These are phyloP conservation scores for Westerdykella sp. DNA, from an alignment of 2,329 filamentous ascomycete genomes.

Conservation along the genomic window DNA sequence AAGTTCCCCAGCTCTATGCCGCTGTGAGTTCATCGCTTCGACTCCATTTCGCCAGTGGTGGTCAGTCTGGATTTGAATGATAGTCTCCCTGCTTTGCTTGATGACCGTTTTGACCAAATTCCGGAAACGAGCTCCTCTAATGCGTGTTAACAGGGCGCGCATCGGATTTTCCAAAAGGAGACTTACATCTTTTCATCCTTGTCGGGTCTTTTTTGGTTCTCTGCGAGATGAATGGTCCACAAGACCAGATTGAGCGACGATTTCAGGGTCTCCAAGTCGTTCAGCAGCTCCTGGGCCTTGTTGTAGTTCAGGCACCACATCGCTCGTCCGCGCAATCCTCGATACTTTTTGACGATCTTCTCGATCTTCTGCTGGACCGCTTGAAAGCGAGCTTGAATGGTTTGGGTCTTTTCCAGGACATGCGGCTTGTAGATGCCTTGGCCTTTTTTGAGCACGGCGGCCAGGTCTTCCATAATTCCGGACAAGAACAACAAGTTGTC, in stretches of 20 bases:
- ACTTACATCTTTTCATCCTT: no score
- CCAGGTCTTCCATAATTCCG: conserved; percentile 1
- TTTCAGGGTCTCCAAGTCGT: conserved; percentile 2
- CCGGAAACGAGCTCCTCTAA: no score
- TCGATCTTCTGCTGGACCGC: conserved; percentile 1
- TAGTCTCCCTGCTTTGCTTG: no score
- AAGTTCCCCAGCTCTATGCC: no score
- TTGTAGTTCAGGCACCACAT: conserved; percentile 2
- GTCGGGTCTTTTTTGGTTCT: no score
- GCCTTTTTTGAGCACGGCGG: conserved; percentile 1
- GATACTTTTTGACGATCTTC: conserved; percentile 1
- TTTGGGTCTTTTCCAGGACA: conserved; percentile 1
- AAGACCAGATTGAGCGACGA: conserved; percentile 1
- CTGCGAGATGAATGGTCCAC: neutral
- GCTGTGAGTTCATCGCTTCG: no score
- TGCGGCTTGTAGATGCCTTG: conserved; percentile 1
- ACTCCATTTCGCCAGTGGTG: no score
- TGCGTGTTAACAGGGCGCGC: no score
- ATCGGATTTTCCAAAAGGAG: no score
- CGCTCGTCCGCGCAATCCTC: neutral
- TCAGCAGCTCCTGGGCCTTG: conserved; percentile 1
- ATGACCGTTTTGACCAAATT: no score
- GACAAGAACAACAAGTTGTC: conserved; percentile 2
- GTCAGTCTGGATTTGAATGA: no score
- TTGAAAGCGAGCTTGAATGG: conserved; percentile 1